These are phyloP conservation scores for Mimosa bimucronata DNA, from an alignment of 306 rosid species.

Conservation along the genomic window DNA sequence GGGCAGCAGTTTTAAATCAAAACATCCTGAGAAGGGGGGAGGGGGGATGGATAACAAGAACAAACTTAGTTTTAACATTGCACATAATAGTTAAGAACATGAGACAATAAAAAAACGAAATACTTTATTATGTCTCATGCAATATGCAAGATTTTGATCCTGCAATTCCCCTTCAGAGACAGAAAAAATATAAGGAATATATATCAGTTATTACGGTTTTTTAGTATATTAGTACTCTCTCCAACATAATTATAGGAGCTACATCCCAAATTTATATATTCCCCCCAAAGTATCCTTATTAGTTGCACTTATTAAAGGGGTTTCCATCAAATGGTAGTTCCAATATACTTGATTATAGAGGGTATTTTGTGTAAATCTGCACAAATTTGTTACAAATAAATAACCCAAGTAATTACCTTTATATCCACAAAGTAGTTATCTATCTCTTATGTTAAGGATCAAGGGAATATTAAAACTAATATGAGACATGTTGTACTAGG, in stretches of 20 bases:
- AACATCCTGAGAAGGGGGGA: neutral
- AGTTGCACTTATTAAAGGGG: too few species aligned
- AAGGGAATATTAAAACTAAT: neutral
- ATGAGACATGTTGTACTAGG: neutral
- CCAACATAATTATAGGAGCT: too few species aligned
- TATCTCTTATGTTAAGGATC: too few species aligned
- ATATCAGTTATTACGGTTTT: constrained; percentile 12
- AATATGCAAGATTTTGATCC: constrained; percentile 16
- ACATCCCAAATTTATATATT: too few species aligned
- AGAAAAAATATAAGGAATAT: constrained; percentile 16
- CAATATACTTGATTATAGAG: too few species aligned
- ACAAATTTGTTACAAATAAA: too few species aligned
- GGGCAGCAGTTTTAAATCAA: neutral
- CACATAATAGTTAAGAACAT: neutral
- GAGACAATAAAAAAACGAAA: neutral
- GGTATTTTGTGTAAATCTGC: too few species aligned
- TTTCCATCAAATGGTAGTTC: too few species aligned
- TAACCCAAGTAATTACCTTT: too few species aligned
- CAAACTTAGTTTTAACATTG: neutral
- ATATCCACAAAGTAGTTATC: too few species aligned
- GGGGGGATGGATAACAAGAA: neutral
- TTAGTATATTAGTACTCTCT: neutral
- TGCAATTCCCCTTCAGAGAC: constrained; percentile 14
- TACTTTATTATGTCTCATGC: neutral
- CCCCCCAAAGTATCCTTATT: too few species aligned